Percentiles rank a stretch among this genome's conserved stretches.
These are phyloP conservation scores for Brassica nigra DNA, from an alignment of 345 rosid genomes.

Conservation along the genomic window DNA sequence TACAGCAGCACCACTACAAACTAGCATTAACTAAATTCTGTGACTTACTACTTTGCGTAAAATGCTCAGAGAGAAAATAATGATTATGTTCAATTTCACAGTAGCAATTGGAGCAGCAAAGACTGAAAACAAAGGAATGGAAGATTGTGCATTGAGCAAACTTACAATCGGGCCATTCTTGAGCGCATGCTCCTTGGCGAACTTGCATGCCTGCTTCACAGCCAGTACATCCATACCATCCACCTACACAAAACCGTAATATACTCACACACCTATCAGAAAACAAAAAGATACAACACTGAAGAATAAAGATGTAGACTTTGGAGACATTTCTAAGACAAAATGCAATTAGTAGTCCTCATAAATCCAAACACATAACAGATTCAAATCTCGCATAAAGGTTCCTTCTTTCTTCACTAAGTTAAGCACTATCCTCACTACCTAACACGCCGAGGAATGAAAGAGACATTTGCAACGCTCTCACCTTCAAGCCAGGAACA, in stretches of 20 bases:
- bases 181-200: constrained; percentile 87
- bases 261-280: neutral
- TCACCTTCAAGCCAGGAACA: constrained; percentile 98
- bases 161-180: constrained; percentile 98
- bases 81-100: neutral
- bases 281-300: neutral
- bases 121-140: neutral
- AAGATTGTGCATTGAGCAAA: constrained; percentile 18
- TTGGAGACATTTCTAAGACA: neutral
- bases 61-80: neutral
- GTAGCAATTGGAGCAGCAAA: neutral
- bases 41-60: neutral
- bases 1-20: neutral
- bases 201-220: constrained; percentile 95
- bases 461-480: neutral
- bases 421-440: neutral
- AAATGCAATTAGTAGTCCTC: neutral
- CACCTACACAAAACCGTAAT: constrained; percentile 50
- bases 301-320: constrained; percentile 5
- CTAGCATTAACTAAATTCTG: neutral
- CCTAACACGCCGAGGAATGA: too few relatives aligned
- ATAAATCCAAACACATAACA: neutral
- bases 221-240: constrained; percentile 98
- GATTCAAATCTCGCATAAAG: neutral
- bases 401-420: constrained; percentile 8